These are phyloP conservation scores for Misopates orontium DNA, from an alignment of 257 asterid genomes.

Conservation along the genomic window DNA sequence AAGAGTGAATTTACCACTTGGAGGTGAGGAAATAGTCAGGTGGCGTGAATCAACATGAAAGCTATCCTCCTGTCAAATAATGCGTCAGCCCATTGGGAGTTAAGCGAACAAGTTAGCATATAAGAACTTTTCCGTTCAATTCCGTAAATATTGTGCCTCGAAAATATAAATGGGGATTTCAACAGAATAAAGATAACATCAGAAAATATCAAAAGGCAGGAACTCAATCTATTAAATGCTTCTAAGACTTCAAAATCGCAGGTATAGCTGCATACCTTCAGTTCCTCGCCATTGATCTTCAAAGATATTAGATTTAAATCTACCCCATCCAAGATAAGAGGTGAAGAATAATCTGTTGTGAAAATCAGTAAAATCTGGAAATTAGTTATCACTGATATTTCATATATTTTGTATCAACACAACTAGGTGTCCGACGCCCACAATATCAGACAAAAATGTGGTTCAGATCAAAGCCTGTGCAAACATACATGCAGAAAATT, in stretches of 20 bases:
- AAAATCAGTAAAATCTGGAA: constrained; percentile 8
- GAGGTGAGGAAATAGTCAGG: constrained; percentile 75
- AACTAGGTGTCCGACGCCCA: too few species aligned
- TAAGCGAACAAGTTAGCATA: too few species aligned
- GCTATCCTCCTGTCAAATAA: constrained; percentile 61
- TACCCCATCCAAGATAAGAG: constrained; percentile 78
- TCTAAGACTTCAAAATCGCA: constrained; percentile 6
- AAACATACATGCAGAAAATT: too few species aligned
- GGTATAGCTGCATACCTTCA: constrained; percentile 51
- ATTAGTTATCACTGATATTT: too few species aligned
- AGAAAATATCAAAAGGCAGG: neutral
- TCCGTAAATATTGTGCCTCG: too few species aligned
- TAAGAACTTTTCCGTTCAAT: too few species aligned
- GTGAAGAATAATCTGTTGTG: constrained; percentile 59
- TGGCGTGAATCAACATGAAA: constrained; percentile 65
- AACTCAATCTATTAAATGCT: constrained; percentile 5
- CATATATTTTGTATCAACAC: too few species aligned
- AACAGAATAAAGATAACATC: too few species aligned
- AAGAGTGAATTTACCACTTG: constrained; percentile 65
- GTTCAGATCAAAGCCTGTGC: too few species aligned
- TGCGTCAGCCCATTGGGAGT: neutral
- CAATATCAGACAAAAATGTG: neutral
- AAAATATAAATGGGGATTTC: too few species aligned
- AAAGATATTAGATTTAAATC: constrained; percentile 75
- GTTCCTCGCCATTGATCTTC: constrained; percentile 61